Evolutionary conservation across 495 filamentous ascomycete genomes (phyloP).

Genomic region (Darksidea phi): DNA sequence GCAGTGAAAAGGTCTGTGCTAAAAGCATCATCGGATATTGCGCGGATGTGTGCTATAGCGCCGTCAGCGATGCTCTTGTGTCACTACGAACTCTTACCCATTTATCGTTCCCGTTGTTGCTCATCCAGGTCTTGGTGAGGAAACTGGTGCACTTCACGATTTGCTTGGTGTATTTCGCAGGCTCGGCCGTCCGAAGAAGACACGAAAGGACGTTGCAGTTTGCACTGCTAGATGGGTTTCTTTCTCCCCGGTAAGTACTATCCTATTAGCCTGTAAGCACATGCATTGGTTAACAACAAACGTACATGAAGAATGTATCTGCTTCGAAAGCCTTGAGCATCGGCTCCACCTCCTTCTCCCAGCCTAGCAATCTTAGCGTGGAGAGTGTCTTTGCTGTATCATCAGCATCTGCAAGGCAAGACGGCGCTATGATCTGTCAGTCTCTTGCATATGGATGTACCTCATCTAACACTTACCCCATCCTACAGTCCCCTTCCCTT

Average conservation of each 20-base stretch:
- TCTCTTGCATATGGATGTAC: not conserved
- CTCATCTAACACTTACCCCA: constrained; percentile 8
- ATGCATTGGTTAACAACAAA: not conserved
- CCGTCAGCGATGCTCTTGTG: not conserved
- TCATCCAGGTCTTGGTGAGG: constrained; percentile 17
- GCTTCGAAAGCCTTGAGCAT: constrained; percentile 31
- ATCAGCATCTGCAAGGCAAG: constrained; percentile 49
- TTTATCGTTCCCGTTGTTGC: constrained; percentile 24
- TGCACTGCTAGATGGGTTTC: constrained; percentile 26
- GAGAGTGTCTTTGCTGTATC: constrained; percentile 48
- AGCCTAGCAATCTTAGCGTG: constrained; percentile 15
- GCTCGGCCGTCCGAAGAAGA: constrained; percentile 15
- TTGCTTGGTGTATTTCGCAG: constrained; percentile 24
- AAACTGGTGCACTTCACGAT: constrained; percentile 25
- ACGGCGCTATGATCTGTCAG: constrained; percentile 28
- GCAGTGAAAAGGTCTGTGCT: constrained; percentile 11
- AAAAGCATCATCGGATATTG: constrained; percentile 34
- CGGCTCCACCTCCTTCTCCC: constrained; percentile 17
- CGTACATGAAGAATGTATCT: constrained; percentile 20
- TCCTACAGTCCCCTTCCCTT: constrained; percentile 24
- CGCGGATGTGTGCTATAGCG: constrained; percentile 20
- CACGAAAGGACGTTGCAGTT: constrained; percentile 29
- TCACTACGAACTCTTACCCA: constrained; percentile 16
- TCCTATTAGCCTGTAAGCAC: not conserved
- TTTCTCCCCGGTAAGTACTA: constrained; percentile 26